Base-by-base conservation (phyloP, 2,329 filamentous ascomycete genomes). In the Arthrocladium fulminans region DNA sequence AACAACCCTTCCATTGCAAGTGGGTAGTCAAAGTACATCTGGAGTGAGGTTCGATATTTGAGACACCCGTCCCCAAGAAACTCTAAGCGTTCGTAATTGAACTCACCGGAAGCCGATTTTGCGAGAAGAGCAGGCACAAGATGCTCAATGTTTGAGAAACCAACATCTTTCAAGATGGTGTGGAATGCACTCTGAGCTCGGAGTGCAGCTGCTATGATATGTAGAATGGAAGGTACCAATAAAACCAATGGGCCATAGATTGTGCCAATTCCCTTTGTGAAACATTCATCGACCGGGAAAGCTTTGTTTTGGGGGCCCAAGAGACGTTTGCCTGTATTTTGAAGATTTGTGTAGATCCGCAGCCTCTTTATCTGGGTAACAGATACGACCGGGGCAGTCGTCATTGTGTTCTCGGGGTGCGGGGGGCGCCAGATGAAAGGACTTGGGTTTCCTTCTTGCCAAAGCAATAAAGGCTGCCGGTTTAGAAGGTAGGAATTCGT, bases 31-130 rank as follows among this genome's bases (percentile, higher is more conserved):
- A 73, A 72, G 60, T 75, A 72, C 3, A 89, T 72, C 48, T 88
- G 82, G 1, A 87, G 63, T 0, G 81, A 79, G 0, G 84, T 74
- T 40, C 78, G 79, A 49, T 83, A 77, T 59, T 97, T 97, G 30
- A 97, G 72, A 1, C 94, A 72, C 0, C 80, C 81, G 59, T 97
- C 90, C 0, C 92, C 92, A 0, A 96, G 68, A 56, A 94, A 94
- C 61, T 97, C 92, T 0, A 94, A 70, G 2, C 84, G 74, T 58
- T 97, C 84, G 60, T 96, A 96, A 54, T 95, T 76, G 22, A 42
- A 22, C 3, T 35, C 23, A 3, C 37, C 37, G n/a, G 41, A 20
- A 12, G 48, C 24, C 10, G 45, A 48, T 9, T 42, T 48, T 25
- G 45, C n/a, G 19, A 48, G 20, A 6, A 48, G 38, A 10, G 45